Evolutionary conservation across 805 yeast genomes (phyloP).

Genomic region (Wickerhamomyces chambardii): DNA sequence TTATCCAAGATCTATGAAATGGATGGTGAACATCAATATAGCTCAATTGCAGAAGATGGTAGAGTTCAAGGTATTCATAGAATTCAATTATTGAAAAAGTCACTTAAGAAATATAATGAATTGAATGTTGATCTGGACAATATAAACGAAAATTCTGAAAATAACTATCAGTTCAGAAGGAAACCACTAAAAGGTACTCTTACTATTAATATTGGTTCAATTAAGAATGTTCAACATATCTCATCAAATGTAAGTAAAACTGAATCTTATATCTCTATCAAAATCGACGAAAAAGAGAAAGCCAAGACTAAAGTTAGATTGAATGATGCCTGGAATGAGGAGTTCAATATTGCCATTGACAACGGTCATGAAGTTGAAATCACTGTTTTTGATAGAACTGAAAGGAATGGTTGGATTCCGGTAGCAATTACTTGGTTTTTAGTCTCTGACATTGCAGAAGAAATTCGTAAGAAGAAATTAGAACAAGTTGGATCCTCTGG

Average conservation of each 20-base stretch:
- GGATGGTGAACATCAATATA: constrained; percentile 84
- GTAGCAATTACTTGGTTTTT: constrained; percentile 92
- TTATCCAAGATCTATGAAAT: constrained; percentile 75
- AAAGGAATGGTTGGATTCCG: constrained; percentile 53
- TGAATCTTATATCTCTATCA: constrained; percentile 68
- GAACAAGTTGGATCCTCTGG: constrained; percentile 68
- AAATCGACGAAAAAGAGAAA: constrained; percentile 81
- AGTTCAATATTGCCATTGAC: constrained; percentile 71
- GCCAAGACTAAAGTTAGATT: constrained; percentile 71
- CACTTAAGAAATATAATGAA: constrained; percentile 82
- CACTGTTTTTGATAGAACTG: constrained; percentile 73
- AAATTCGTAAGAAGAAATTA: constrained; percentile 82
- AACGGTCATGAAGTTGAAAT: constrained; percentile 90
- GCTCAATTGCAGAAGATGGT: constrained; percentile 86
- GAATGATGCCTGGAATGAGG: constrained; percentile 77
- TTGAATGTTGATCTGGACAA: constrained; percentile 67
- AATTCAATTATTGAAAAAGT: constrained; percentile 72
- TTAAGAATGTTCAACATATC: constrained; percentile 88
- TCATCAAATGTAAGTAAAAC: constrained; percentile 78
- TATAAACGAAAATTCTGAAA: constrained; percentile 55
- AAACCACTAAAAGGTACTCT: constrained; percentile 80
- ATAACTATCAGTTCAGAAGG: constrained; percentile 67
- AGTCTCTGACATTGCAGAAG: constrained; percentile 88
- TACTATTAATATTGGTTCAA: constrained; percentile 61
- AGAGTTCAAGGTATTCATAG: constrained; percentile 77